Percentiles rank a stretch among this genome's conserved stretches.
phyloP scores from a whole-genome alignment of 2,329 filamentous ascomycete genomes.

The Colletotrichum tanaceti region DNA sequence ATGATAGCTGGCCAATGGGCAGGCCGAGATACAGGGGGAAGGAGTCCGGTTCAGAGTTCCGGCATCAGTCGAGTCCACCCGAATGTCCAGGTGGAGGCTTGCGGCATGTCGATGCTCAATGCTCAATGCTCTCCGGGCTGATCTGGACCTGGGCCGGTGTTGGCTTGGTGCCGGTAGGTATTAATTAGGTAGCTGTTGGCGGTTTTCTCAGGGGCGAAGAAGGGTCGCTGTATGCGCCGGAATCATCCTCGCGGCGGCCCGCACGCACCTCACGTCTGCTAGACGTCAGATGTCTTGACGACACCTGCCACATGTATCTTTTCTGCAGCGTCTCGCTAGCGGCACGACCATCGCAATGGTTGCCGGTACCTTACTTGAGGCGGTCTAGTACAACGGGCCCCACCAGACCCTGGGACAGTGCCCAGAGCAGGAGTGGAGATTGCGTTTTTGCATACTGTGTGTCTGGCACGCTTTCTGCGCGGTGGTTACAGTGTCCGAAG shows the following conservation, averaged over 20 bases:
- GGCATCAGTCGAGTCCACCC: conserved; percentile 1
- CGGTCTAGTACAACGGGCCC: conserved; percentile 25
- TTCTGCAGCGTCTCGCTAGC: conserved; percentile 35
- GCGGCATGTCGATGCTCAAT: conserved; percentile 32
- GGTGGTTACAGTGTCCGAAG: conserved; percentile 16
- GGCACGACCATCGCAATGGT: conserved; percentile 1
- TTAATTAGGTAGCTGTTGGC: not conserved
- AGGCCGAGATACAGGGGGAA: conserved; percentile 26
- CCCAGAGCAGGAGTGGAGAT: conserved; percentile 12
- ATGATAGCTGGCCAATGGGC: not conserved
- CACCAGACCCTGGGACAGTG: conserved; percentile 36
- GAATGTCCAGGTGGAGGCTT: conserved; percentile 18
- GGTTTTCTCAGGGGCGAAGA: not conserved
- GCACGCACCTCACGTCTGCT: conserved; percentile 31
- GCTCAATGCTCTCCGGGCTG: conserved; percentile 1
- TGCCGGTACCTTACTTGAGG: conserved; percentile 29
- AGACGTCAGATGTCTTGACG: conserved; percentile 39
- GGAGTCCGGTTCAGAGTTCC: conserved; percentile 14
- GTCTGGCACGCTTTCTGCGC: fast-evolving
- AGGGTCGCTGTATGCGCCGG: not conserved
- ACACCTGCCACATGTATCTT: conserved; percentile 40
- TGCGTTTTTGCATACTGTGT: conserved; percentile 15
- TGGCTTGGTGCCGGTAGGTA: not conserved
- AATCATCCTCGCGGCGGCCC: conserved; percentile 12
- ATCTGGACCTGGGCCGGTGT: not conserved